Evolutionary conservation across 257 asterid genomes (phyloP).

Genomic region (Solanum etuberosum): DNA sequence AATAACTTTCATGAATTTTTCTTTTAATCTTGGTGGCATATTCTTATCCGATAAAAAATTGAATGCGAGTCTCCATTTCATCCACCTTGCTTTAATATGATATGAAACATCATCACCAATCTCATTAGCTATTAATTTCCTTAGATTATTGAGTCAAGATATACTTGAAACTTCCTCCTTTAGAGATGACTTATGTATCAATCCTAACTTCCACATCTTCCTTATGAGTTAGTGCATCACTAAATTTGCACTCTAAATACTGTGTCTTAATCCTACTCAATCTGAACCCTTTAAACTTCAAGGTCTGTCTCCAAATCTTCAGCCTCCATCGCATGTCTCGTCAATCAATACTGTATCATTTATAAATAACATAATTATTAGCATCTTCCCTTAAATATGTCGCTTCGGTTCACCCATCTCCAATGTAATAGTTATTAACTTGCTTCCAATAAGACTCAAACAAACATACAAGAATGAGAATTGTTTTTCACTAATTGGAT

Average conservation of each 20-base stretch:
- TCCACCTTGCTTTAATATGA: background rate
- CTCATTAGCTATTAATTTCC: background rate
- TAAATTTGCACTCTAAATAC: background rate
- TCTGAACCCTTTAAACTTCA: background rate
- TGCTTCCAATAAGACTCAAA: background rate
- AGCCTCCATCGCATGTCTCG: background rate
- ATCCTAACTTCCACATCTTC: background rate
- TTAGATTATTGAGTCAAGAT: background rate
- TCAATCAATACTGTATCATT: background rate
- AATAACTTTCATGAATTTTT: background rate
- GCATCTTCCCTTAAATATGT: background rate
- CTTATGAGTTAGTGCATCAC: background rate
- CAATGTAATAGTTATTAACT: background rate
- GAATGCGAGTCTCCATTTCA: rapidly evolving
- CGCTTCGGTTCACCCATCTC: background rate
- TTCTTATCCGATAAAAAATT: background rate
- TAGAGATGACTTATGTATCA: background rate
- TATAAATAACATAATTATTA: background rate
- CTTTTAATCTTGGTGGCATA: no score
- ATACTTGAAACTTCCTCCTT: background rate
- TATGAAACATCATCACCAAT: background rate
- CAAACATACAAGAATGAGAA: background rate
- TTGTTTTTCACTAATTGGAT: background rate
- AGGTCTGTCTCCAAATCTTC: background rate
- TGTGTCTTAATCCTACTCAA: background rate